A percentile compares a stretch with the other conserved stretches of the same genome.
phyloP scores from a whole-genome alignment of 148 eudicot species.

The Diospyros kaki region DNA sequence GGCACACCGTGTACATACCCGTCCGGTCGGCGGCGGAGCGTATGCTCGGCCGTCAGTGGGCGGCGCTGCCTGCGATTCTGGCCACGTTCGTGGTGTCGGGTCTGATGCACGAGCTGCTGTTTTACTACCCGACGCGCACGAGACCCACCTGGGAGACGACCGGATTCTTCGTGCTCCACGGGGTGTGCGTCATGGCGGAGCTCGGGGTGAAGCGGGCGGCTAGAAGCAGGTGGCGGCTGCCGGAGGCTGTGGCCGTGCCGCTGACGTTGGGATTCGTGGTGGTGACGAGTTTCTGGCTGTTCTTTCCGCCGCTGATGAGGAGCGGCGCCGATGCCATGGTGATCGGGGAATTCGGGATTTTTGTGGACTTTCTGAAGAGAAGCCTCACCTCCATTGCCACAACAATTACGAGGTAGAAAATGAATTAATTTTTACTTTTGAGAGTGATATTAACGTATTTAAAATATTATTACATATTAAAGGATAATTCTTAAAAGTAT shows the following conservation, averaged over 20 bases:
- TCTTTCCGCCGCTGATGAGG: constrained; percentile 55
- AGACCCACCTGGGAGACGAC: constrained; percentile 64
- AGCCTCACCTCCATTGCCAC: no score
- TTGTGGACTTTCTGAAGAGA: not conserved
- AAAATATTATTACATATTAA: no score
- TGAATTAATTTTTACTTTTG: no score
- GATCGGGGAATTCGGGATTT: constrained; percentile 30
- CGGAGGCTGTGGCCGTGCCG: constrained; percentile 37
- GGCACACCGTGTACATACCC: constrained; percentile 28
- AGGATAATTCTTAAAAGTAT: no score
- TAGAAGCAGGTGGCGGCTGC: constrained; percentile 34
- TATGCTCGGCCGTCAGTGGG: constrained; percentile 24
- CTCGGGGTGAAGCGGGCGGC: constrained; percentile 26
- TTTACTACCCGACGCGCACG: constrained; percentile 38
- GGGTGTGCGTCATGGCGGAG: constrained; percentile 50
- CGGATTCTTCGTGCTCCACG: constrained; percentile 64
- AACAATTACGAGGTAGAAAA: no score
- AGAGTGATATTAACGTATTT: no score
- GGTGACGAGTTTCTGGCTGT: constrained; percentile 50
- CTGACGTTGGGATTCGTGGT: constrained; percentile 61
- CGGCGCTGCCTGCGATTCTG: constrained; percentile 34
- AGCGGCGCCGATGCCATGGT: constrained; percentile 42
- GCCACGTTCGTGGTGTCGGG: constrained; percentile 60
- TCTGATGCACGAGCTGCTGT: constrained; percentile 71
- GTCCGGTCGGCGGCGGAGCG: constrained; percentile 15